These are phyloP conservation scores for Kingdonia uniflora DNA, from an alignment of 164 flowering plant species.

Conservation along the genomic window DNA sequence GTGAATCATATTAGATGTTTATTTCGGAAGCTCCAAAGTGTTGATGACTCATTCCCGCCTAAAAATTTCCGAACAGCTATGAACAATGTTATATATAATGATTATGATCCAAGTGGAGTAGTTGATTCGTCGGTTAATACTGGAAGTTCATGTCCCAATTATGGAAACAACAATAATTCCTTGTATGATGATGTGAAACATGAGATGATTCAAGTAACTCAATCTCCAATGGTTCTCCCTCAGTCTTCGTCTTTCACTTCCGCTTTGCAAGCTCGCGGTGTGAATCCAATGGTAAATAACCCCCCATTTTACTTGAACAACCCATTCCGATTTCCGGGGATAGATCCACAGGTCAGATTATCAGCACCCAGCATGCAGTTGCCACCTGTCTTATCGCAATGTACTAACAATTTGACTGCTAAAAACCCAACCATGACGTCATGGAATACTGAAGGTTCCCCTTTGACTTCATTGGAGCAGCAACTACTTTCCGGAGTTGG, in stretches of 20 bases:
- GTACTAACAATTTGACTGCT: conserved; percentile 10
- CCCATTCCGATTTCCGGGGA: conserved; percentile 10
- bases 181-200: conserved; percentile 10
- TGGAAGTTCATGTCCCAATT: conserved; percentile 15
- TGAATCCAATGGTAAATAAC: conserved; percentile 5
- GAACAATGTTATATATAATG: conserved; percentile 10
- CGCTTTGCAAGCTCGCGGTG: conserved; percentile 11
- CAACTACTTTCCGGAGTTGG: conserved; percentile 20
- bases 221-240: conserved; percentile 8
- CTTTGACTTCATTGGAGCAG: conserved; percentile 29
- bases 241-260: conserved; percentile 11
- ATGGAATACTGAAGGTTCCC: conserved; percentile 26
- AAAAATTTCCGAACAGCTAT: conserved; percentile 18
- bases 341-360: conserved; percentile 18
- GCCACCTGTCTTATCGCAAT: conserved; percentile 11
- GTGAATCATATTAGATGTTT: conserved; percentile 33
- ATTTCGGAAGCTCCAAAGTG: conserved; percentile 24
- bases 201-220: conserved; percentile 16
- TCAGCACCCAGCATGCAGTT: conserved; percentile 13
- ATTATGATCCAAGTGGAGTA: conserved; percentile 17
- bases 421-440: conserved; percentile 23
- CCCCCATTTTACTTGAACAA: conserved; percentile 7
- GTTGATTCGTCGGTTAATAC: conserved; percentile 27
- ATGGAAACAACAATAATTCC: conserved; percentile 10
- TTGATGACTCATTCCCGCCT: conserved; percentile 10